These are phyloP conservation scores for Coemansia erecta DNA, from an alignment of 192 early-diverging fungal species.

Conservation along the genomic window DNA sequence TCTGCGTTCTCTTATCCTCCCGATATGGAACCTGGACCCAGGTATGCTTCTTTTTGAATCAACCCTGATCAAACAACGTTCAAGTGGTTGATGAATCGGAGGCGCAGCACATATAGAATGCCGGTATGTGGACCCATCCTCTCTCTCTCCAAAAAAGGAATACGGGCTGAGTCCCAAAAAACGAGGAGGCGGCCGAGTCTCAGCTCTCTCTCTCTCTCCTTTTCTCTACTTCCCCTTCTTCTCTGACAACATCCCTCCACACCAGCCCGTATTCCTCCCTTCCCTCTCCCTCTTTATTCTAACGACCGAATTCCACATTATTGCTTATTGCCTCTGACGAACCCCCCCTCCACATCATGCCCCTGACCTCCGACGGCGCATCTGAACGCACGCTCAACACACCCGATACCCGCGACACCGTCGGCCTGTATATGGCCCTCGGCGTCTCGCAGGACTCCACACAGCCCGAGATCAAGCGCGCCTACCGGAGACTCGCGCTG, in stretches of 20 bases:
- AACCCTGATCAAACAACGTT: no score
- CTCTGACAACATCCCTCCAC: neutral
- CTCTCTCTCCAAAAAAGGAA: no score
- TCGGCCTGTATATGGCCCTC: constrained; percentile 84
- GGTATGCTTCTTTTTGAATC: no score
- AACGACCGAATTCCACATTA: neutral
- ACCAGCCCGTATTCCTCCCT: neutral
- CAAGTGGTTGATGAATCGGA: no score
- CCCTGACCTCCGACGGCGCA: constrained; percentile 13
- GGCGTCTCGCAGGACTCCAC: constrained; percentile 67
- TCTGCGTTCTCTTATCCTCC: no score
- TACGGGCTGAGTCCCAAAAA: no score
- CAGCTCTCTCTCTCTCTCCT: neutral
- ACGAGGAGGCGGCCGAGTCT: neutral
- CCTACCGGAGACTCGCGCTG: constrained; percentile 78
- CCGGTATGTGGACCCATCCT: no score
- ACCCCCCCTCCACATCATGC: neutral
- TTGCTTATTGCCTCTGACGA: neutral
- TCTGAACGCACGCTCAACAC: constrained; percentile 31
- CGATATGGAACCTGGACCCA: no score
- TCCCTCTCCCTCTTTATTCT: neutral
- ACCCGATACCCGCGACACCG: constrained; percentile 28
- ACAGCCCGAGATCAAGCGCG: constrained; percentile 75
- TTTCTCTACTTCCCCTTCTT: neutral
- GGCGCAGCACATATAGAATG: no score